Base-by-base conservation (phyloP, 2,329 filamentous ascomycete genomes). In the Fusarium marasasianum region DNA sequence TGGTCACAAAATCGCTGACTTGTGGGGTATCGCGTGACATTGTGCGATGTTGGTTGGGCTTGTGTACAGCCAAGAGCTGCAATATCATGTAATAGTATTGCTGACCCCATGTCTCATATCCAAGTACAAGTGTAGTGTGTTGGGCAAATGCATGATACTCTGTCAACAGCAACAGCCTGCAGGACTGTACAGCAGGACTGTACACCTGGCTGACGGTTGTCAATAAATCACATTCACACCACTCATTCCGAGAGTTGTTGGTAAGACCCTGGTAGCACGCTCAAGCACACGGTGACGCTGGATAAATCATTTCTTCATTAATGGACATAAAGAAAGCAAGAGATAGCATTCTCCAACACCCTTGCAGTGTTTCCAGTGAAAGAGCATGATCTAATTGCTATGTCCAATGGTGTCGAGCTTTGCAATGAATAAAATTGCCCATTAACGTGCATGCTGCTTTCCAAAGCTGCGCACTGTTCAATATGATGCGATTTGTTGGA, bases 341-440 rank as follows among this genome's bases (percentile, higher is more conserved):
- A 37, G 31, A 44, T 45, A 50, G 38, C 51, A 67, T 53, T 51
- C 38, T 43, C 55, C 53, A 41, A 33, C 24, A 26, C 38, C 33
- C 35, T 56, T 40, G 26, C 35, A 68, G 41, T 59, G 50, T 50
- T 47, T 59, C 60, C 44, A 69, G 37, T 57, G 62, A 54, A 47
- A 47, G 44, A 69, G 48, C 61, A 67, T 56, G 53, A 66, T 53
- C 58, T 50, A 58, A 37, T 20, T 48, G 60, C 53, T 70, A 33
- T 65, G 54, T 60, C 65, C 63, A 62, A 66, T 55, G 81, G 82
- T 81, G 81, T 82, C 81, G 68, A 75, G 80, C 80, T 81, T 75
- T 81, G 79, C 74, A 77, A 75, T 65, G 68, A 69, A 66, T 64
- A 73, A 55, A 55, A 76, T 66, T 74, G 60, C 59, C 37, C 50